Base-by-base conservation (phyloP, 2,329 filamentous ascomycete genomes). In the Penicillium italicum region DNA sequence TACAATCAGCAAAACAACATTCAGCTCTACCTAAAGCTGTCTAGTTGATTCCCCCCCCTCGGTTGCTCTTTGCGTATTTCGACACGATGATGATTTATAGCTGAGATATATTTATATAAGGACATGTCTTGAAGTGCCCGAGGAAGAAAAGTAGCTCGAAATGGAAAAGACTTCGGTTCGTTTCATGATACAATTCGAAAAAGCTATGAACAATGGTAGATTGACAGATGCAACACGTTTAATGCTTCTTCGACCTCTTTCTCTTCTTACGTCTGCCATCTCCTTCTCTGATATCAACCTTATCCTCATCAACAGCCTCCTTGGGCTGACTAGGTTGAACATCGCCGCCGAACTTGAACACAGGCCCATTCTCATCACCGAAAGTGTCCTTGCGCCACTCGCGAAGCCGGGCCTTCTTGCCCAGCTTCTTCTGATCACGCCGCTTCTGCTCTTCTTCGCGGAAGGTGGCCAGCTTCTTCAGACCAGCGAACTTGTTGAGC, bases 391-490 rank as follows among this genome's bases (percentile, higher is more conserved):
- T 80, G 45, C 85, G 85, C 94, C 94, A 99, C 76, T 97, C 84
- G 69, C 91, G 81, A 58, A 99, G 79, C 20, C 93, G 82, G 8
- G 90, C 90, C 78, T 97, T 97, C 83, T 97, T 99, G 62, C 90
- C 89, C 30, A 97, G 81, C 66, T 84, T 83, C 80, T 96, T 96
- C 77, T 86, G 85, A 70, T 99, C 94, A 67, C 87, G 89, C 63
- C 83, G 82, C 81, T 97, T 97, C 82, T 95, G 94, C 66, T 92
- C 89, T 3, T 81, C 79, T 70, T 97, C 92, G 54, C 94, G 84
- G 79, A 94, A 99, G 5, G 89, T 81, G 5, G 93, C 92, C 57
- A 97, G 83, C 77, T 97, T 97, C 82, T 99, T 99, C 68, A 99
- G 79, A 7, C 94, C 93, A 5, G 88, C 93, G 69, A 88, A 99